These are phyloP conservation scores for Penicillium canariense DNA, from an alignment of 495 filamentous ascomycete species.

Conservation along the genomic window DNA sequence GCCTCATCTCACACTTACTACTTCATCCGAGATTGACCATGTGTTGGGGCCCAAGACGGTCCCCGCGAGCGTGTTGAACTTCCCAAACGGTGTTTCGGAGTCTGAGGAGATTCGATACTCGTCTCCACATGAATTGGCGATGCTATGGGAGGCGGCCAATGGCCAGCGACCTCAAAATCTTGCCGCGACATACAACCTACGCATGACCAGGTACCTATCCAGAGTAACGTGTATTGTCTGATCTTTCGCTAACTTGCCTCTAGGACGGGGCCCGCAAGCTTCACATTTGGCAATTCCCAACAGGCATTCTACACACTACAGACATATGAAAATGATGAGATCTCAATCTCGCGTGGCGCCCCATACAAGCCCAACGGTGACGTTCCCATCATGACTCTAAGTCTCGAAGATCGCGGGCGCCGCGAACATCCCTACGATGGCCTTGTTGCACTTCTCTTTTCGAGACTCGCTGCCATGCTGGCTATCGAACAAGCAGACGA, in stretches of 20 bases:
- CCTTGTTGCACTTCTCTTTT: conserved; percentile 71
- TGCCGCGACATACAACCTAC: conserved; percentile 42
- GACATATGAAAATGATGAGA: conserved; percentile 40
- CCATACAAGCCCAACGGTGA: conserved; percentile 37
- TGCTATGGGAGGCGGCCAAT: conserved; percentile 55
- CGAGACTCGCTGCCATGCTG: conserved; percentile 64
- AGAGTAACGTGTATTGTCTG: not conserved
- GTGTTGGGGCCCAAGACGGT: conserved; percentile 45
- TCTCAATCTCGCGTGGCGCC: conserved; percentile 38
- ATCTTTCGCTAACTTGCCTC: conserved; percentile 17
- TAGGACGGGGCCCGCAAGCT: conserved; percentile 37
- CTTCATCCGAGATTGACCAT: conserved; percentile 39
- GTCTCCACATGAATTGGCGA: conserved; percentile 43
- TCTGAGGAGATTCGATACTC: conserved; percentile 38
- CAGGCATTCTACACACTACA: conserved; percentile 48
- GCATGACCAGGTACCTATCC: conserved; percentile 38
- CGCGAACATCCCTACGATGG: conserved; percentile 63
- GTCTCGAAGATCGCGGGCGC: conserved; percentile 55
- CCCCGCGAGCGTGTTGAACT: conserved; percentile 46
- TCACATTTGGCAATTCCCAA: conserved; percentile 37
- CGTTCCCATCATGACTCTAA: conserved; percentile 55
- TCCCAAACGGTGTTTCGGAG: conserved; percentile 40
- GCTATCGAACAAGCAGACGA: conserved; percentile 62
- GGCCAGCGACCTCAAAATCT: conserved; percentile 44
- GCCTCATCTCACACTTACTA: conserved; percentile 34